A percentile compares a stretch with the other conserved stretches of the same genome.
Conservation (phyloP, 495 filamentous ascomycete genomes). For the Lindgomyces ingoldianus region DNA sequence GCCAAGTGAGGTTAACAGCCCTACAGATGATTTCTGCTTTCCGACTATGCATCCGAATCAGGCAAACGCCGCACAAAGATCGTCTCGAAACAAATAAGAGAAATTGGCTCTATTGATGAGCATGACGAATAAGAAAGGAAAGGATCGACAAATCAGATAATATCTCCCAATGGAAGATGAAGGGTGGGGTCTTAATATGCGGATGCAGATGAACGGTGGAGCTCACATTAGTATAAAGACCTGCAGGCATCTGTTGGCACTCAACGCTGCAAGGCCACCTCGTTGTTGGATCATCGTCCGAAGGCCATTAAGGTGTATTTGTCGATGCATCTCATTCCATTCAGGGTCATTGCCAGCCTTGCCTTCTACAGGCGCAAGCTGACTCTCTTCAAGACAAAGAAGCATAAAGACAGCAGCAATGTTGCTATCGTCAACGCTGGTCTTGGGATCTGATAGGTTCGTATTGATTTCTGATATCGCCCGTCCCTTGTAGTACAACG, state of each 20-base stretch:
- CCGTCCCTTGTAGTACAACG: constrained; percentile 33
- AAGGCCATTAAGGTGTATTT: constrained; percentile 38
- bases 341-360: constrained; percentile 4
- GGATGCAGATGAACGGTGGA: constrained; percentile 1
- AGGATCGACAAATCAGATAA: background rate
- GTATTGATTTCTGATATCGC: constrained; percentile 37
- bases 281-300: constrained; percentile 38
- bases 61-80: too few relatives aligned
- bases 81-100: too few relatives aligned
- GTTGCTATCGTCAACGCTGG: constrained; percentile 35
- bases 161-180: background rate
- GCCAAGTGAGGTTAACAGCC: too few relatives aligned
- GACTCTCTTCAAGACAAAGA: constrained; percentile 38
- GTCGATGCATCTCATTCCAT: constrained; percentile 20
- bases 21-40: too few relatives aligned
- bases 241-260: constrained; percentile 37
- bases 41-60: too few relatives aligned
- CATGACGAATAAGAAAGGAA: background rate
- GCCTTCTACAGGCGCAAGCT: constrained; percentile 20
- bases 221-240: constrained; percentile 40
- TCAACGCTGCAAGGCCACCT: constrained; percentile 34
- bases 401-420: constrained; percentile 40
- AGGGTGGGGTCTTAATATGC: constrained; percentile 16
- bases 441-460: constrained; percentile 26
- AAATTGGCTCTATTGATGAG: too few relatives aligned